These are phyloP conservation scores for Xylaria sp. DNA, from an alignment of 2,329 filamentous ascomycete species.

Conservation along the genomic window DNA sequence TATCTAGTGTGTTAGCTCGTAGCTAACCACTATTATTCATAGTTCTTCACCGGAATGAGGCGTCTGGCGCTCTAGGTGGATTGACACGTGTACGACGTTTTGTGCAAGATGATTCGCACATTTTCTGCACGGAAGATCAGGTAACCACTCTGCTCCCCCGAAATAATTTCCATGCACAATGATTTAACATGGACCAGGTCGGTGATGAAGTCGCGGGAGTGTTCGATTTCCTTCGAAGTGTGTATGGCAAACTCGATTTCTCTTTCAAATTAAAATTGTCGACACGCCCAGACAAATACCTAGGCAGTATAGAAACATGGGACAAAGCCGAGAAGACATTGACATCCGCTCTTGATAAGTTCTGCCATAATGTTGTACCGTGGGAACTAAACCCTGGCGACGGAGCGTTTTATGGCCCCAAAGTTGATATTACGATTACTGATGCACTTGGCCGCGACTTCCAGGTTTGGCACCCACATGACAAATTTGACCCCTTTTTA, in stretches of 20 bases:
- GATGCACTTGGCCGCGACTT: conserved; percentile 80
- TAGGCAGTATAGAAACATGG: conserved; percentile 72
- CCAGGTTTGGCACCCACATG: conserved; percentile 15
- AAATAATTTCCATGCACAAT: not conserved
- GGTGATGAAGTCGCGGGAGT: conserved; percentile 52
- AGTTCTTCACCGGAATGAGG: conserved; percentile 82
- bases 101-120: conserved; percentile 90
- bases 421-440: conserved; percentile 95
- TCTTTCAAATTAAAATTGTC: conserved; percentile 65
- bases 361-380: conserved; percentile 62
- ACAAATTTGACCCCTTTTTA: not conserved
- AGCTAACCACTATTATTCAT: conserved; percentile 34
- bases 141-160: conserved; percentile 1
- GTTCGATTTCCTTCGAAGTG: conserved; percentile 71
- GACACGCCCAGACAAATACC: conserved; percentile 25
- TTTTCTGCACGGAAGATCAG: conserved; percentile 73
- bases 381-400: conserved; percentile 96
- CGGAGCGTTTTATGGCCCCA: conserved; percentile 97
- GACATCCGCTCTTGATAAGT: conserved; percentile 78
- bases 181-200: conserved; percentile 12
- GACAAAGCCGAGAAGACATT: conserved; percentile 84
- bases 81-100: conserved; percentile 85
- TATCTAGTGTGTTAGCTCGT: not conserved
- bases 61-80: conserved; percentile 80
- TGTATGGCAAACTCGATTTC: conserved; percentile 83